Percentiles rank a stretch among this genome's conserved stretches.
Evolutionary conservation across 495 filamentous ascomycete species (phyloP).

Genomic region (Aspergillus cristatus): DNA sequence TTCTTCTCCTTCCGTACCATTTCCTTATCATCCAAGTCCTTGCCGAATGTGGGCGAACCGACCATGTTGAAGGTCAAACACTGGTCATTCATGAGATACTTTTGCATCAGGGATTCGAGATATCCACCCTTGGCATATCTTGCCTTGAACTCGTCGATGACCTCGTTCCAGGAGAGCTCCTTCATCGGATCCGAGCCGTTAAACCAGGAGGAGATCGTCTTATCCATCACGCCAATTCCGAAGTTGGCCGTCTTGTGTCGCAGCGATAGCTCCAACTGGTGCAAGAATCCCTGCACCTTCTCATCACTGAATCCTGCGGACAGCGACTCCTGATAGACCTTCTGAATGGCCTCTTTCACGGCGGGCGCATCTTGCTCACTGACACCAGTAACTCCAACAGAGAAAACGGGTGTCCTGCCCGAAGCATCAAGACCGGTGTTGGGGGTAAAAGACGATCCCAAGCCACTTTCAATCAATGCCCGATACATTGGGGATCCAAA

Average conservation of each 20-base stretch:
- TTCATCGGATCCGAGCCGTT: conserved; percentile 90
- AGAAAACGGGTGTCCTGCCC: conserved; percentile 70
- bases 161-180: conserved; percentile 81
- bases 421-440: conserved; percentile 86
- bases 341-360: conserved; percentile 61
- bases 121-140: conserved; percentile 64
- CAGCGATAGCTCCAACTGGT: conserved; percentile 80
- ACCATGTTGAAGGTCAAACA: conserved; percentile 92
- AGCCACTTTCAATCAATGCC: conserved; percentile 79
- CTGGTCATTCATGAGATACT: conserved; percentile 80
- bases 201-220: conserved; percentile 86
- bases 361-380: conserved; percentile 66
- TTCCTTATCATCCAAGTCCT: conserved; percentile 73
- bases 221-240: conserved; percentile 81
- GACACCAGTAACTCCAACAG: conserved; percentile 81
- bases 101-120: conserved; percentile 75
- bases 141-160: conserved; percentile 67
- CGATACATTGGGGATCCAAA: conserved; percentile 93
- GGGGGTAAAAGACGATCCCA: conserved; percentile 87
- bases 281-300: conserved; percentile 88
- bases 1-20: conserved; percentile 56
- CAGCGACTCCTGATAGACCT: conserved; percentile 55
- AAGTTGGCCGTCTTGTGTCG: conserved; percentile 96
- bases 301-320: conserved; percentile 71
- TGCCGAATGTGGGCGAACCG: conserved; percentile 62